Base-by-base conservation (phyloP, 495 filamentous ascomycete genomes). In the Daldinia childiae region DNA sequence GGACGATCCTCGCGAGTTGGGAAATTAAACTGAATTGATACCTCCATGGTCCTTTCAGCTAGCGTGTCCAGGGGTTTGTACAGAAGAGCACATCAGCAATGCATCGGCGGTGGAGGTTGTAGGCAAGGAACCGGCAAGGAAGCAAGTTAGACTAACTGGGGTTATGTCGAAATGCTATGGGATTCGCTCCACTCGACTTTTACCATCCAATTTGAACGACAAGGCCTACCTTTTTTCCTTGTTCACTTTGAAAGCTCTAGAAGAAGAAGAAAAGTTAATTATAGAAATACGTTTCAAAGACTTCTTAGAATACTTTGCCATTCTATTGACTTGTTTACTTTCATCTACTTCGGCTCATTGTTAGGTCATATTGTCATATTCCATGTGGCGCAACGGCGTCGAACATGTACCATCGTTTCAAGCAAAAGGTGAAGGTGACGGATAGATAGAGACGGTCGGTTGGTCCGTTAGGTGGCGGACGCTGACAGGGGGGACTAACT, bases 11-110 rank as follows among this genome's bases (percentile, higher is more conserved):
- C 73, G 68, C 55, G 54, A 68, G 39, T 52, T 71, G 76, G 77
- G 76, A 79, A 79, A 79, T 79, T 79, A 72, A 70, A 71, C 51
- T 55, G 70, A 74, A 58, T 58, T 69, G 65, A 69, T 64, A 68
- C 41, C 60, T 63, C 68, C 68, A 67, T 67, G 68, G 72, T 43
- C 54, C 63, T 71, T 39, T 41, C 5, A 43, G 39, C 60, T 74
- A 74, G 68, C 30, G 62, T 19, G 55, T 62, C 67, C 67, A 73
- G 75, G 72, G 70, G 71, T 30, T 54, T 27, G 12, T 54, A 54
- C 21, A 19, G 51, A 30, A 30, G 51, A 54, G 24, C 26, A 29
- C 26, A 54, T 54, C 51, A 65, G 66, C 61, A 43, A 55, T 62
- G 65, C 63, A 72, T 71, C 66, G 58, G 66, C 68, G 68, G 74